These are phyloP conservation scores for Epichloe bromicola DNA, from an alignment of 2,329 filamentous ascomycete genomes.

Conservation along the genomic window DNA sequence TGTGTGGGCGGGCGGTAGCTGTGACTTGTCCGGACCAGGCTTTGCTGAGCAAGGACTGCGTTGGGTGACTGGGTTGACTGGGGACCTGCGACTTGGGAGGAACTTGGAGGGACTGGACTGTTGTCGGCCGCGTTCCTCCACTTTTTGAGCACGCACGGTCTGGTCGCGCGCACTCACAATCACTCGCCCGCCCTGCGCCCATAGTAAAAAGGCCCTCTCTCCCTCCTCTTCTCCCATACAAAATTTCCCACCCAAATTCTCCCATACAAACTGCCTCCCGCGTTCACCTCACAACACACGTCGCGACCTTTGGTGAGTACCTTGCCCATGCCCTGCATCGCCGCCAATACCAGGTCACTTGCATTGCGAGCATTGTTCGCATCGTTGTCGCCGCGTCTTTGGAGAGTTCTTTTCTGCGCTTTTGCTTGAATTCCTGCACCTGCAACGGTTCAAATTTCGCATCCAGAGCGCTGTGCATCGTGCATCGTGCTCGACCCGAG, in stretches of 20 bases:
- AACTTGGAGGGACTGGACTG: background rate
- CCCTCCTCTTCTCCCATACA: conserved; percentile 48
- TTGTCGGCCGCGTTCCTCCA: conserved; percentile 17
- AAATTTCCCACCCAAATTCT: conserved; percentile 43
- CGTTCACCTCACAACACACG: conserved; percentile 31
- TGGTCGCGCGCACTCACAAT: conserved; percentile 33
- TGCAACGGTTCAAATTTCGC: conserved; percentile 6
- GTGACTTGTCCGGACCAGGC: conserved; percentile 1
- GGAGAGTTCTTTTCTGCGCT: conserved; percentile 4
- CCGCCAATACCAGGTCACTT: conserved; percentile 22
- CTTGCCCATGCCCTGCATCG: conserved; percentile 17
- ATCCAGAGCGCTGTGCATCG: conserved; percentile 6
- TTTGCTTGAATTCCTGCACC: conserved; percentile 10
- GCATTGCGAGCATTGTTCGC: conserved; percentile 5
- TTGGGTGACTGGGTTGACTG: background rate
- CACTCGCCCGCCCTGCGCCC: conserved; percentile 32
- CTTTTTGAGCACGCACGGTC: conserved; percentile 9
- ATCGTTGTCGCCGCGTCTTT: background rate
- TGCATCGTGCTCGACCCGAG: conserved; percentile 6
- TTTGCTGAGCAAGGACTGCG: background rate
- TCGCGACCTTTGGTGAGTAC: conserved; percentile 39
- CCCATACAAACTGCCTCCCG: conserved; percentile 33
- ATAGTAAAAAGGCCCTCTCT: conserved; percentile 51
- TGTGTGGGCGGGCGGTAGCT: background rate
- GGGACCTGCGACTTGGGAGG: background rate